Conservation (phyloP, 1,139 yeast species). For the Kodamaea ohmeri region DNA sequence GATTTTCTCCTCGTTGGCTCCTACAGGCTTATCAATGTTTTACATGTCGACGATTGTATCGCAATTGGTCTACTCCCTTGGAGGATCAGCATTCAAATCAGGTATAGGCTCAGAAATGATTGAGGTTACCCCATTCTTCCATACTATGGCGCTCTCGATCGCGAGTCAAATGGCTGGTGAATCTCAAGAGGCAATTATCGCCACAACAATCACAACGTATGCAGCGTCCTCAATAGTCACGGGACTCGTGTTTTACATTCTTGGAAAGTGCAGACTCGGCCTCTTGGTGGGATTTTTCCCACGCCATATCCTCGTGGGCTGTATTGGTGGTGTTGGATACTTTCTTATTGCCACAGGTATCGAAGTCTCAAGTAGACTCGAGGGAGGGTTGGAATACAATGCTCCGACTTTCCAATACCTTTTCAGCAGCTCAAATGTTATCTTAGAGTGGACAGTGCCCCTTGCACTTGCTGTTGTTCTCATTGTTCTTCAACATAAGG, state of each 20-base stretch:
- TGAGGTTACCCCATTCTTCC: slow-evolving; percentile 96
- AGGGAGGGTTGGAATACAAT: slow-evolving; percentile 69
- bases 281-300: slow-evolving; percentile 93
- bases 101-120: slow-evolving; percentile 98
- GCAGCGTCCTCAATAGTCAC: slow-evolving; percentile 83
- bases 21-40: slow-evolving; percentile 91
- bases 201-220: slow-evolving; percentile 85
- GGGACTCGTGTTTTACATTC: slow-evolving; percentile 70
- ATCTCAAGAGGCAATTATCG: slow-evolving; percentile 58
- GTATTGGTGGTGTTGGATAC: slow-evolving; percentile 98
- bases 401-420: slow-evolving; percentile 52
- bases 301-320: slow-evolving; percentile 90
- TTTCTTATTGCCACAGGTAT: slow-evolving; percentile 86
- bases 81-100: slow-evolving; percentile 84
- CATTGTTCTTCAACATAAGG: slow-evolving; percentile 58
- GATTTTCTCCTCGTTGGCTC: slow-evolving; percentile 72
- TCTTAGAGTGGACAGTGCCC: slow-evolving; percentile 75
- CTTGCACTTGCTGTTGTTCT: slow-evolving; percentile 58
- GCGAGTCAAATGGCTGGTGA: slow-evolving; percentile 52
- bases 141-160: slow-evolving; percentile 83
- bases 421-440: slow-evolving; percentile 33
- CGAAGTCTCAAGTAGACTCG: slow-evolving; percentile 80
- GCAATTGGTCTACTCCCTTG: slow-evolving; percentile 82
- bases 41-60: slow-evolving; percentile 86
- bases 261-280: slow-evolving; percentile 82